A percentile compares a stretch with the other conserved stretches of the same genome.
Conservation (phyloP, 2,329 filamentous ascomycete genomes). For the Fusarium begoniae region DNA sequence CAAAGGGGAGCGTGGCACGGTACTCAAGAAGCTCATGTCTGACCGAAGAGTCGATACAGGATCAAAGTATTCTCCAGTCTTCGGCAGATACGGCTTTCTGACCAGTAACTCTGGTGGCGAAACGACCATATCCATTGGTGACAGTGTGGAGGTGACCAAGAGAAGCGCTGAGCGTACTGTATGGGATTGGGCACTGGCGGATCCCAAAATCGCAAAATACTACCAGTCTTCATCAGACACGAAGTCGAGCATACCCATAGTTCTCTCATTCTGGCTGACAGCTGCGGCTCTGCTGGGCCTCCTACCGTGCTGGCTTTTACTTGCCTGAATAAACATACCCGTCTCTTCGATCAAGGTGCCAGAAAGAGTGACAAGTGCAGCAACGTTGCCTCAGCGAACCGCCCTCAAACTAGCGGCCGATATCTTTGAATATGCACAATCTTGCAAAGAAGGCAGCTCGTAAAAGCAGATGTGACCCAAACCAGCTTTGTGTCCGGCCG, state of each 20-base stretch:
- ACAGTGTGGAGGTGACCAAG: constrained; percentile 63
- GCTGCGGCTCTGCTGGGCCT: constrained; percentile 25
- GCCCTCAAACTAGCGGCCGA: neutral
- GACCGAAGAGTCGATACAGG: constrained; percentile 78
- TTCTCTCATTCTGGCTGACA: constrained; percentile 28
- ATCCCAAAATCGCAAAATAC: constrained; percentile 38
- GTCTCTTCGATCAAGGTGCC: neutral
- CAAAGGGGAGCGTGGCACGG: constrained; percentile 63
- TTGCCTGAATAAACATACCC: constrained; percentile 17
- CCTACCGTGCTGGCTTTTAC: constrained; percentile 27
- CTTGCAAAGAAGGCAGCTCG: neutral
- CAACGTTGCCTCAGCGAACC: constrained; percentile 4
- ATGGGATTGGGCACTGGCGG: constrained; percentile 59
- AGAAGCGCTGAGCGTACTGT: constrained; percentile 61
- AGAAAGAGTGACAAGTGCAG: constrained; percentile 2
- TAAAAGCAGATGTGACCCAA: constrained; percentile 10
- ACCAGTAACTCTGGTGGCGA: constrained; percentile 35
- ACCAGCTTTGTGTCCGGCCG: constrained; percentile 9
- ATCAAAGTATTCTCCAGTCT: constrained; percentile 72
- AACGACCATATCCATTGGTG: constrained; percentile 47
- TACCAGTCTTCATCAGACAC: constrained; percentile 30
- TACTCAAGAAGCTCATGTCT: constrained; percentile 75
- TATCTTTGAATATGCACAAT: neutral
- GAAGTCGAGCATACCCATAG: constrained; percentile 11
- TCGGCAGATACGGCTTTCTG: constrained; percentile 77